These are phyloP conservation scores for Phaeosphaeriaceae sp. DNA, from an alignment of 2,329 filamentous ascomycete genomes.

Conservation along the genomic window DNA sequence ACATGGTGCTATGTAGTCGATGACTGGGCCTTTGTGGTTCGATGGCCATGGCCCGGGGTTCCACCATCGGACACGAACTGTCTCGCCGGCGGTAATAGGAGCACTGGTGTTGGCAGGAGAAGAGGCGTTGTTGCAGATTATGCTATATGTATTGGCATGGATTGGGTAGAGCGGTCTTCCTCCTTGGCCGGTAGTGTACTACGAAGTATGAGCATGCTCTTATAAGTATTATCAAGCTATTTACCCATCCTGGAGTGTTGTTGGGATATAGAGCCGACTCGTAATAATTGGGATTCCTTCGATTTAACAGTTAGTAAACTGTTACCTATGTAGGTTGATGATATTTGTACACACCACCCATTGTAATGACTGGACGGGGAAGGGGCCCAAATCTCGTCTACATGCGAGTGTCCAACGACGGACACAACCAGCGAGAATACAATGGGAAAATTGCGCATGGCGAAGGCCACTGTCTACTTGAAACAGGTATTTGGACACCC, in stretches of 20 bases:
- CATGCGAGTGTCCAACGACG: constrained; percentile 20
- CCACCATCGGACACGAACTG: constrained; percentile 38
- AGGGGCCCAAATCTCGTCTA: constrained; percentile 20
- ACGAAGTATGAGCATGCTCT: background rate
- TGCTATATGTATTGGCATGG: constrained; percentile 21
- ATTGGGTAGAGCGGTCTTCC: constrained; percentile 34
- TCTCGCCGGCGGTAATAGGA: constrained; percentile 19
- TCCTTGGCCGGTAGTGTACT: constrained; percentile 27
- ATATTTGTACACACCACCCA: constrained; percentile 12
- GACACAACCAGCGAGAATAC: background rate
- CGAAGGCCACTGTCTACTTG: background rate
- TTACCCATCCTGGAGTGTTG: constrained; percentile 23
- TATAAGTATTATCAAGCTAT: background rate
- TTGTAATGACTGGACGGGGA: constrained; percentile 16
- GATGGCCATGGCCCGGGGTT: constrained; percentile 24
- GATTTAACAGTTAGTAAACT: background rate
- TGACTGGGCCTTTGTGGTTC: constrained; percentile 36
- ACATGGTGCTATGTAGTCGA: constrained; percentile 39
- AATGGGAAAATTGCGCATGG: background rate
- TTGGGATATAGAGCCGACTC: constrained; percentile 14
- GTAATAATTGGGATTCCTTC: constrained; percentile 17
- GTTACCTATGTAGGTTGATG: background rate
- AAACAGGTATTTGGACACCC: background rate
- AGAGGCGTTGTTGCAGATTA: constrained; percentile 38
- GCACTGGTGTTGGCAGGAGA: constrained; percentile 28